Base-by-base conservation (phyloP, 2,329 filamentous ascomycete species). In the Fusarium camptoceras region DNA sequence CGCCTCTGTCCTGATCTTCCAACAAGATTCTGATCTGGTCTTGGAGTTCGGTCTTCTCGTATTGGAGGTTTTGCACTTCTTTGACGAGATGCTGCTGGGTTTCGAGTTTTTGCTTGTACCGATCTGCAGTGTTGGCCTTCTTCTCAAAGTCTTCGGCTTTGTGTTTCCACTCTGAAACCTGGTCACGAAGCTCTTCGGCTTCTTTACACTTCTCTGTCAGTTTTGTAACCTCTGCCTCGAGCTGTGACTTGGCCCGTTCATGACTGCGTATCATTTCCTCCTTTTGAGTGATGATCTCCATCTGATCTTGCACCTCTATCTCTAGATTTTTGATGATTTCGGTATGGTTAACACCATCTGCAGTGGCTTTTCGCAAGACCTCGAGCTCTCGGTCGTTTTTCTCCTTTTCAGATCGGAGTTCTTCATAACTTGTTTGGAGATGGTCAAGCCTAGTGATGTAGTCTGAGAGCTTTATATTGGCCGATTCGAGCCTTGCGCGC, bases 281-380 rank as follows among this genome's bases (percentile, higher is more conserved):
- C 25, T 84, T 86, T 34, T 76, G 76, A 41, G 89, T 88, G 75
- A 94, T 94, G 51, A 93, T 83, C 61, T 91, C 86, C 77, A 93
- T 90, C 73, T 92, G 89, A 72, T 93, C 88, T 42, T 87, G 86
- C 25, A 91, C 81, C 70, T 86, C 86, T 44, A 82, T 80, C 71
- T 90, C 83, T 71, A 91, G 81, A 64, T 84, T 79, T 79, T 83
- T 82, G 67, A 88, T 84, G 51, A 85, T 81, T 57, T 85, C 83
- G 24, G 81, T 85, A 76, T 81, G 87, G 78, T 82, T 83, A 78
- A 83, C 80, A 76, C 88, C 81, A 81, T 87, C 80, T 78, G 83
- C 71, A 77, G 83, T 81, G 80, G 87, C 78, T 73, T 84, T 82
- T 70, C 83, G 77, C 54, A 86, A 76, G 57, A 86, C 78, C 75